Evolutionary conservation across 2,329 filamentous ascomycete genomes (phyloP), one percentile per base, ranked within the genome.

Genomic region (Pseudogymnoascus sp.): DNA sequence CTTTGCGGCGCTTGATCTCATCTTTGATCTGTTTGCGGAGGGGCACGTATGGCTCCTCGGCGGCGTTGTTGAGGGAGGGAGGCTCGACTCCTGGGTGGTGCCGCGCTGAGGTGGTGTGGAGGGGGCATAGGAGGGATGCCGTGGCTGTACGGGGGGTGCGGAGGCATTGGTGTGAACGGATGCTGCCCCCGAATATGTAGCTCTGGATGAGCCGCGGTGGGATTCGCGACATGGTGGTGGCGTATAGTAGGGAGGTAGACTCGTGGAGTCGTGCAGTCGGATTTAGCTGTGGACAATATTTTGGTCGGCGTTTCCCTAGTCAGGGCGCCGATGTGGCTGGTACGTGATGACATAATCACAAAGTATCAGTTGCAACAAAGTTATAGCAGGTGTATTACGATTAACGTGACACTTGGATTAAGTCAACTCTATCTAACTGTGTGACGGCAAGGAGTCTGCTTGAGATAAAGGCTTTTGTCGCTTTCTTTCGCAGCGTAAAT

Each of bases 1-100:
- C 71, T 65, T 81, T 83, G 72, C 72, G 76, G 66, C 75, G 81
- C 79, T 75, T 82, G 15, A 82, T 85, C 65, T 88, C 82, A 26
- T 90, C 87, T 70, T 90, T 91, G 63, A 90, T 74, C 70, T 89
- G 84, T 72, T 91, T 91, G 33, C 89, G 84, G 9, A 91, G 77
- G 9, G 88, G 86, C 0, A 71, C 65, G 11, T 66, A 62, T 19
- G 62, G n/a, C 7, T 65, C 62, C 37, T 62, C 50, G 23, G 37
- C 44, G 40, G 63, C 35, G 15, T 65, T 21, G 26, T 65, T 56
- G n/a, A 64, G 26, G n/a, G 33, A 19, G 33, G 53, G 29, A 17
- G 26, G 29, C 6, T 59, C 26, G 7, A 33, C 53, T 11, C 10
- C 9, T 33, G 5, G 4, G 17, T 2, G 59, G 10, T 44, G 38